A percentile compares a stretch with the other conserved stretches of the same genome.
Evolutionary conservation across 257 asterid genomes (phyloP).

Genomic region (Przewalskia tangutica): DNA sequence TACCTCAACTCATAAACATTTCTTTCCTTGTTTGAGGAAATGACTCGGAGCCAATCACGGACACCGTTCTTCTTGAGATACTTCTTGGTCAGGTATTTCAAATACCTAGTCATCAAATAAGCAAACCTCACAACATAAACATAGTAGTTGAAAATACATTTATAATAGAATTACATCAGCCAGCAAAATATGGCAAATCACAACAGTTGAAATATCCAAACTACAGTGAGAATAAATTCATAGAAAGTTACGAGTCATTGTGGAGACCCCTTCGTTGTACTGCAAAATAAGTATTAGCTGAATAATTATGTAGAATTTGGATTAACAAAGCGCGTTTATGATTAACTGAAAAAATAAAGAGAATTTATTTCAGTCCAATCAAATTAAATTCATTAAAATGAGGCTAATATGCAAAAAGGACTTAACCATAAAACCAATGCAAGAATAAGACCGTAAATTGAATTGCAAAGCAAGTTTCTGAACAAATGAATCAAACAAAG

Average conservation of each 20-base stretch:
- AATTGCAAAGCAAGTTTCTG: neutral
- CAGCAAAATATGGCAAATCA: neutral
- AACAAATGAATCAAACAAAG: neutral
- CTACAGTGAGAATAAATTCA: neutral
- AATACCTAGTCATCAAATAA: slow-evolving; percentile 12
- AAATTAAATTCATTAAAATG: neutral
- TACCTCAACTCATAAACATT: slow-evolving; percentile 40
- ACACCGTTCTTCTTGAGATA: slow-evolving; percentile 42
- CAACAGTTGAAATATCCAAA: neutral
- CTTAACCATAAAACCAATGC: neutral
- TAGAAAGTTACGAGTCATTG: neutral
- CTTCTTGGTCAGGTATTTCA: slow-evolving; percentile 43
- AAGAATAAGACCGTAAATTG: neutral
- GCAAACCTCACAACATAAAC: neutral
- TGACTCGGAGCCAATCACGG: slow-evolving; percentile 45
- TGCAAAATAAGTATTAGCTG: neutral
- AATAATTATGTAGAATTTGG: neutral
- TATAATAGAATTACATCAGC: neutral
- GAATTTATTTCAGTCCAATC: neutral
- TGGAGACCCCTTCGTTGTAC: neutral
- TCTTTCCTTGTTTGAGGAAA: slow-evolving; percentile 39
- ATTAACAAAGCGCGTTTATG: neutral
- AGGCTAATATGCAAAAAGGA: neutral
- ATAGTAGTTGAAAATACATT: neutral
- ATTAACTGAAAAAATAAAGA: neutral